Evolutionary conservation across 257 asterid genomes (phyloP).

Genomic region (Prunella vulgaris): DNA sequence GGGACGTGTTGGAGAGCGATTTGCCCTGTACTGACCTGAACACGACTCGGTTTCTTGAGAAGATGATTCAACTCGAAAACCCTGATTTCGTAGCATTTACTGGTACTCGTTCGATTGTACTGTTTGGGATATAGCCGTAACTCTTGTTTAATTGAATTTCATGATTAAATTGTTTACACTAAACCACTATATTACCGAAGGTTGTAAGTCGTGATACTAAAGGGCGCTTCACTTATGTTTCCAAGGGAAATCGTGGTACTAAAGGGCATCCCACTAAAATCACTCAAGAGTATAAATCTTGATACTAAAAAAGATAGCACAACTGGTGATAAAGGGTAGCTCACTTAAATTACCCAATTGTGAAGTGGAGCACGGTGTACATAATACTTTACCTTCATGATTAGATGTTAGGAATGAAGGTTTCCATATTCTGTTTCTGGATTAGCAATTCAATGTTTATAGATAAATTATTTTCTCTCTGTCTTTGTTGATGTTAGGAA

Average conservation of each 20-base stretch:
- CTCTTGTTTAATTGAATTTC: neutral
- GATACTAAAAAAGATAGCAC: no score
- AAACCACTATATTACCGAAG: no score
- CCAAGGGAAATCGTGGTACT: no score
- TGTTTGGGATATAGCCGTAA: neutral
- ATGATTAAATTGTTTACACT: neutral
- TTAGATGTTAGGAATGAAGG: neutral
- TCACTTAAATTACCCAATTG: no score
- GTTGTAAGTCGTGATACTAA: no score
- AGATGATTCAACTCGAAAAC: conserved; percentile 63
- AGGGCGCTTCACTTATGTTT: no score
- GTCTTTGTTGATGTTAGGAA: neutral
- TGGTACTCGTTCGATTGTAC: conserved; percentile 37
- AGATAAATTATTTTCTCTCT: neutral
- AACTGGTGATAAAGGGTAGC: no score
- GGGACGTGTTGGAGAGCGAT: conserved; percentile 73
- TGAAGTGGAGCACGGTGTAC: no score
- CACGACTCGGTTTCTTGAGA: conserved; percentile 68
- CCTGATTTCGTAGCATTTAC: conserved; percentile 97
- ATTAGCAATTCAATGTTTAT: neutral
- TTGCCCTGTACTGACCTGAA: conserved; percentile 76
- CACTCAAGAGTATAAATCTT: no score
- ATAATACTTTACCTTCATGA: no score
- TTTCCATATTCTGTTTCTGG: neutral
- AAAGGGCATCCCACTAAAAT: no score